Base-by-base conservation (phyloP, 2,329 filamentous ascomycete species). In the Drechslerella dactyloides region DNA sequence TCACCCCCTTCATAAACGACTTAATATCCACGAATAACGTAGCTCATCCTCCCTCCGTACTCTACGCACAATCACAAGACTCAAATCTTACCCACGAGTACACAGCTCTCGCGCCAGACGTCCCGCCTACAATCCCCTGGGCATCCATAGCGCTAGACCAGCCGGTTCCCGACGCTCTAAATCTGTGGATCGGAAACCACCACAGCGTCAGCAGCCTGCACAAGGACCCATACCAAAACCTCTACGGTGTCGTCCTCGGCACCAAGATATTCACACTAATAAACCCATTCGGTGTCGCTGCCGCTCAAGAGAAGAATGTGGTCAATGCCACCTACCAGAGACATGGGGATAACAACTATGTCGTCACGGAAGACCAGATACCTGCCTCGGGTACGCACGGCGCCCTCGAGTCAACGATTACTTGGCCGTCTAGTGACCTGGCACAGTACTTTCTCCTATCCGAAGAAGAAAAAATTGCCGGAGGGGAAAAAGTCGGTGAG, bases 211-310 rank as follows among this genome's bases (percentile, higher is more conserved):
- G 90, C 0, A 87, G 89, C 0, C 79, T 93, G 60, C 91, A 94
- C 80, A 90, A 89, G 76, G 91, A 94, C 80, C 90, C 90, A 76
- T 93, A 93, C 78, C 90, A 94, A 79, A 94, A 94, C 78, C 84
- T 94, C 0, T 94, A 93, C 78, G 88, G 91, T 0, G 90, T 93
- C 76, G 79, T 93, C 13, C 79, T 86, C 0, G 91, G 90, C 0
- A 80, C 81, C 63, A 94, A 94, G 78, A 86, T 90, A 75, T 94
- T 94, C 75, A 84, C 87, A 0, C 81, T 94, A 0, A 79, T 94
- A 0, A 88, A 90, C n/a, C 87, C 90, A 0, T 78, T 89, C 0
- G 89, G 86, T 73, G 85, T 87, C 74, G 83, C 88, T 0, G 89
- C 87, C 73, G 86, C 92, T 48, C 86, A 86, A 68, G 90, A 93